These are phyloP conservation scores for Aurantiochytrium sp. DNA, from an alignment of 108 stramenopile species.

Conservation along the genomic window DNA sequence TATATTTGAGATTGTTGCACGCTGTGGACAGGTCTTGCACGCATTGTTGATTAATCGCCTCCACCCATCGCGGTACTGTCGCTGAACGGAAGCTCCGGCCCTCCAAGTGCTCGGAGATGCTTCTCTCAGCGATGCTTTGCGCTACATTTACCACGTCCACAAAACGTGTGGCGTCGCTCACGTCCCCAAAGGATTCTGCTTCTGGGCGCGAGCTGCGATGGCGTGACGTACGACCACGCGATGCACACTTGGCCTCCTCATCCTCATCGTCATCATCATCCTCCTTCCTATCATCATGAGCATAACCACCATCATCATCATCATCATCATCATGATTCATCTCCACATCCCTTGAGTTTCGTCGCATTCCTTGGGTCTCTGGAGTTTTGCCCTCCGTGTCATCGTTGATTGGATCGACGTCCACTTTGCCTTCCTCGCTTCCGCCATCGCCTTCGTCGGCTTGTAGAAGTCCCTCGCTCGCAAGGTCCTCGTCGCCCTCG, in stretches of 20 bases:
- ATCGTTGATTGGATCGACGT: not conserved
- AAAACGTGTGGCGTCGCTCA: not conserved
- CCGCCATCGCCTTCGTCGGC: not conserved
- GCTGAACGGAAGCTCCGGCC: not conserved
- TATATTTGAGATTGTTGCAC: not conserved
- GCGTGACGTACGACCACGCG: too few relatives aligned
- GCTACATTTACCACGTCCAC: not conserved
- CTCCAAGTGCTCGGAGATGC: not conserved
- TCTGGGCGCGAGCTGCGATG: too few relatives aligned
- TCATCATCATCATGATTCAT: too few relatives aligned
- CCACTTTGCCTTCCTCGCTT: not conserved
- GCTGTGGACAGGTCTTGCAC: not conserved
- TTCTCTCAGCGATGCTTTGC: not conserved
- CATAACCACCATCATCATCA: too few relatives aligned
- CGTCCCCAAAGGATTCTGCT: not conserved
- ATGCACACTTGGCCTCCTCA: too few relatives aligned
- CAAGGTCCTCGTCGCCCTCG: not conserved
- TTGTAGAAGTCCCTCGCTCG: not conserved
- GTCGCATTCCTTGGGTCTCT: not conserved
- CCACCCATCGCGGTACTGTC: not conserved
- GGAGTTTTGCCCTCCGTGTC: not conserved
- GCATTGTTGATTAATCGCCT: not conserved
- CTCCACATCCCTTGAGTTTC: too few relatives aligned
- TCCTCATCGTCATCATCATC: too few relatives aligned
- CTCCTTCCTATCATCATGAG: too few relatives aligned